phyloP scores from a whole-genome alignment of 1,284 basidiomycete genomes.

The Cryptococcus sp. region DNA sequence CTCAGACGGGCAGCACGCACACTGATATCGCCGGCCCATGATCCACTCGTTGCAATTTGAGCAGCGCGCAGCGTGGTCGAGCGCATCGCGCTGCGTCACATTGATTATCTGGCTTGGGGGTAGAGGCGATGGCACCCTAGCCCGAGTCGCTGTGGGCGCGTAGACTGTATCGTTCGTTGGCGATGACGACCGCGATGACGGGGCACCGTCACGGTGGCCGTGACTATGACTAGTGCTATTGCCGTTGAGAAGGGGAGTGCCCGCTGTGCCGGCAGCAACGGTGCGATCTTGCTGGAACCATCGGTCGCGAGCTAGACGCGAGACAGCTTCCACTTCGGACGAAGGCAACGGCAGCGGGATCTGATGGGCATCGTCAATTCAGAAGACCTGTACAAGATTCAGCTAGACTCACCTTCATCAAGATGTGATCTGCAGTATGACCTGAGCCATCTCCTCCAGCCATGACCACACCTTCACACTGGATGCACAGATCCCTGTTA shows the following conservation, averaged over 20 bases:
- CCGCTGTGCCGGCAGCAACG: constrained; percentile 29
- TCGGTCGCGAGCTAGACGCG: constrained; percentile 68
- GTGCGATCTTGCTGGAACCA: constrained; percentile 76
- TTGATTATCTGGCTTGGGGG: constrained; percentile 9
- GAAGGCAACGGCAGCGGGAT: constrained; percentile 78
- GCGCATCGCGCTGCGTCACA: constrained; percentile 29
- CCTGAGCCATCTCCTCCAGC: constrained; percentile 26
- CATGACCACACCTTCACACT: constrained; percentile 77
- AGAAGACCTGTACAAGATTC: too few relatives aligned
- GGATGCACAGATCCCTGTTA: constrained; percentile 65
- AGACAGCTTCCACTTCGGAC: constrained; percentile 70
- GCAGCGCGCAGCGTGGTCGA: constrained; percentile 47
- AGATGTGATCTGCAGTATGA: constrained; percentile 64
- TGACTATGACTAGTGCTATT: neutral
- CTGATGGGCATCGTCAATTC: constrained; percentile 52
- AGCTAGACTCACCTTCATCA: constrained; percentile 72
- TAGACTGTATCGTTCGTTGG: constrained; percentile 51
- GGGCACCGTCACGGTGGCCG: neutral
- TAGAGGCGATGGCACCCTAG: constrained; percentile 3
- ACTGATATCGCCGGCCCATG: constrained; percentile 52
- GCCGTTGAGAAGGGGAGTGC: neutral
- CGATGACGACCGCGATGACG: constrained; percentile 39
- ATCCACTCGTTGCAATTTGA: constrained; percentile 50
- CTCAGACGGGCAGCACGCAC: constrained; percentile 52
- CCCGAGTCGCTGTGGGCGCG: constrained; percentile 22